These are phyloP conservation scores for Lanzia echinophila DNA, from an alignment of 2,329 filamentous ascomycete species.

Conservation along the genomic window DNA sequence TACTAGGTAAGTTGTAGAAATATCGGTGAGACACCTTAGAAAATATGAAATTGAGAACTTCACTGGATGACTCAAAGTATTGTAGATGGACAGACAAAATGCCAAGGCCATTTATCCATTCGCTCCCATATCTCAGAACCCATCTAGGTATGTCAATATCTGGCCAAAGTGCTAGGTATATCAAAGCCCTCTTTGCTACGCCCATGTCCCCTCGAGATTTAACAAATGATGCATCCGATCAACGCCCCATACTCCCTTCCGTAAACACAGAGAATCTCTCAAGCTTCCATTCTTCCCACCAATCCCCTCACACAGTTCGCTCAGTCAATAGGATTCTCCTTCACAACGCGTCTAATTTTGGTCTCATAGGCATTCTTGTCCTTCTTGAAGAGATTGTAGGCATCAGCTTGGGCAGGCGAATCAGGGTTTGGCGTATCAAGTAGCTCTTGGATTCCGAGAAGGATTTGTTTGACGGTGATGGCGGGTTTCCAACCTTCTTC, in stretches of 20 bases:
- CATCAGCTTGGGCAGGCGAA: conserved; percentile 92
- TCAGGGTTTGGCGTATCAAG: conserved; percentile 96
- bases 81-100: neutral
- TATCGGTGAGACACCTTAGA: neutral
- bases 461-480: conserved; percentile 96
- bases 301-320: neutral
- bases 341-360: conserved; percentile 78
- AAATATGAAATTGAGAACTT: neutral
- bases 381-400: conserved; percentile 94
- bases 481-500: conserved; percentile 98
- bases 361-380: conserved; percentile 82
- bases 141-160: neutral
- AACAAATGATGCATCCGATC: neutral
- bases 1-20: neutral
- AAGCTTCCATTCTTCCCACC: neutral
- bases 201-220: conserved; percentile 1
- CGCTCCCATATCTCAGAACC: neutral
- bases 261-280: neutral
- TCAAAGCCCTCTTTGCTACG: conserved; percentile 3
- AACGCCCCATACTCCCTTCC: conserved; percentile 6
- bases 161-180: neutral
- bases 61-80: neutral
- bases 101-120: neutral
- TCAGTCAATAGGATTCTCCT: conserved; percentile 76
- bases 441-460: conserved; percentile 91